Base-by-base conservation (phyloP, 2,329 filamentous ascomycete genomes). In the Bipolaris cookei region DNA sequence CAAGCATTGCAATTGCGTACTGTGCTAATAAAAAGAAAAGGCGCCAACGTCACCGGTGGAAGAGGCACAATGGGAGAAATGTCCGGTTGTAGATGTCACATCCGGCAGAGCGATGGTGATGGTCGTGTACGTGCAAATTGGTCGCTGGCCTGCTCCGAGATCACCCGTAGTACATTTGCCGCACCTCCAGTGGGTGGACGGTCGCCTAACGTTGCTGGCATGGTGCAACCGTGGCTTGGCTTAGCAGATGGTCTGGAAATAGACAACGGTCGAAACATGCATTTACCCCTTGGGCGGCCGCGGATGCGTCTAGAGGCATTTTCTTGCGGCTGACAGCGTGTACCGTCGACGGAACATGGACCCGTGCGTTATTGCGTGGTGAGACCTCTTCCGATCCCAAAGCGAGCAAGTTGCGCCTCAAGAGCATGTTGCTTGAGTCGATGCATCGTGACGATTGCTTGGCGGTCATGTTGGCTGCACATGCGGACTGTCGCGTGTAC, bases 381-480 rank as follows among this genome's bases (percentile, higher is more conserved):
- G 51, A 57, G 49, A 56, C 58, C 30, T 56, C 55, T 50, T 48
- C 56, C 57, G 61, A 56, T 54, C 37, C 34, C 25, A 25, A 44
- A 21, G 39, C 44, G 37, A 47, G 14, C 49, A 32, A 48, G 35
- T 32, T 55, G 35, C 51, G 52, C 47, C 48, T 49, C 4, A 13
- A 25, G 46, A 16, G 21, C 20, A 18, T 32, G 23, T 41, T n/a
- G 10, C 13, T 13, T 25, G 25, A 11, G 14, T 41, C 7, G 23
- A 13, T 16, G 35, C 23, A 50, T 25, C 10, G 6, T 21, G 35
- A 25, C 14, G 16, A 14, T 16, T 8, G 44, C 32, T 18, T 37
- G 32, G 32, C 44, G 32, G 20, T 14, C 18, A 11, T 28, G 25
- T 44, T 28, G 25, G 25, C 25, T 28, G 25, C 25, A 28, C 25